Conservation (phyloP, 179 eudicot species). For the Spinacia oleracea region DNA sequence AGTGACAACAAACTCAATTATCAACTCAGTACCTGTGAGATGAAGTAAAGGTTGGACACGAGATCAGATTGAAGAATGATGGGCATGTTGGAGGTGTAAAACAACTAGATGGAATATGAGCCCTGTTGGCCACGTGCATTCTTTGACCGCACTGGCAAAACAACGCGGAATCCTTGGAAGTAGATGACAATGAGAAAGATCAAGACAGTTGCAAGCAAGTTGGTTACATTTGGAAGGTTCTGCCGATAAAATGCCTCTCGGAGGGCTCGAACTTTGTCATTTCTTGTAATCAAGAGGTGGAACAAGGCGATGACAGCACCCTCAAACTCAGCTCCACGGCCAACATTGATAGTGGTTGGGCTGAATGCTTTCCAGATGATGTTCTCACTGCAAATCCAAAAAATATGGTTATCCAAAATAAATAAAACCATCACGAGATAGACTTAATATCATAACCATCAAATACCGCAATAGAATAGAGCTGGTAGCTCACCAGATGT, state of each 20-base stretch:
- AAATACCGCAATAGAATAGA: neutral
- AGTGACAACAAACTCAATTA: constrained; percentile 15
- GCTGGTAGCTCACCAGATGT: constrained; percentile 56
- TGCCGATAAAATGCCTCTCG: constrained; percentile 81
- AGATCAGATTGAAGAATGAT: constrained; percentile 88
- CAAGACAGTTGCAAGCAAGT: constrained; percentile 71
- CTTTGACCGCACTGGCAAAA: constrained; percentile 75
- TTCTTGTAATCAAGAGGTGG: constrained; percentile 72
- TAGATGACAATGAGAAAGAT: constrained; percentile 77
- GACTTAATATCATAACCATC: too few relatives aligned
- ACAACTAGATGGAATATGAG: constrained; percentile 75
- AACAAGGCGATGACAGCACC: constrained; percentile 85
- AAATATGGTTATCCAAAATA: constrained; percentile 6
- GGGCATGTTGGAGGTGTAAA: constrained; percentile 87
- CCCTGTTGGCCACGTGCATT: constrained; percentile 89
- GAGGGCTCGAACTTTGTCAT: constrained; percentile 76
- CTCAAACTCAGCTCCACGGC: constrained; percentile 88
- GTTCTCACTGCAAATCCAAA: constrained; percentile 54
- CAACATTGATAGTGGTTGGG: constrained; percentile 82
- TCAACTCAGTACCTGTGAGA: constrained; percentile 58
- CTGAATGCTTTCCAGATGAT: constrained; percentile 94
- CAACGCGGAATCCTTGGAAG: constrained; percentile 91
- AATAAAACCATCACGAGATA: neutral
- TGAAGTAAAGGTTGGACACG: constrained; percentile 78
- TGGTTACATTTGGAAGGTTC: constrained; percentile 84